Evolutionary conservation across 2,329 filamentous ascomycete genomes (phyloP).

Genomic region (Sporothrix curviconia): DNA sequence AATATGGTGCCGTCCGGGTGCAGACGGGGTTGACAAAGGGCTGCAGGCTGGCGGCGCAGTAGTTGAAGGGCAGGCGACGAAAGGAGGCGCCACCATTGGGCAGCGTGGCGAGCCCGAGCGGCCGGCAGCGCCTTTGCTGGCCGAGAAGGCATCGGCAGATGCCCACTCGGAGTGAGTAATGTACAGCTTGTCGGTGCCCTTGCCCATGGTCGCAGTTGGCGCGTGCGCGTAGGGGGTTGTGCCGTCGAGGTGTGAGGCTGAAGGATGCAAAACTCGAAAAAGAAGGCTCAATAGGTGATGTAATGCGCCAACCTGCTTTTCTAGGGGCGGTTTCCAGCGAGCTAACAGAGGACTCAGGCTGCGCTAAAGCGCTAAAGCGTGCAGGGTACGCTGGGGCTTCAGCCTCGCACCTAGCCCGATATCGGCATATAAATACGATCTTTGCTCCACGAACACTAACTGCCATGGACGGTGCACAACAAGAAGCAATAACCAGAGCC

Average conservation of each 20-base stretch:
- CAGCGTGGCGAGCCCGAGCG: conserved; percentile 32
- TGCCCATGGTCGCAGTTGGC: conserved; percentile 34
- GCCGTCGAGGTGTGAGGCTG: no score
- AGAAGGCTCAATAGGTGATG: background rate
- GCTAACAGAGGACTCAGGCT: background rate
- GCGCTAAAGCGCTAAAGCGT: background rate
- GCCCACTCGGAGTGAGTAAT: conserved; percentile 99
- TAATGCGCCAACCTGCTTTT: no score
- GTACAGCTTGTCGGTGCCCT: conserved; percentile 52
- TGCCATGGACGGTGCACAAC: no score
- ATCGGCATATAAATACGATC: no score
- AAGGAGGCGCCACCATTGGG: conserved; percentile 42
- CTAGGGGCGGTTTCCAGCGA: no score
- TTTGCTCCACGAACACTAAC: no score
- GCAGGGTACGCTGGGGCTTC: no score
- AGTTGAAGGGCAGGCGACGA: conserved; percentile 92
- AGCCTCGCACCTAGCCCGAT: no score
- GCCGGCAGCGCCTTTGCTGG: conserved; percentile 55
- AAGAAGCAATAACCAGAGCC: no score
- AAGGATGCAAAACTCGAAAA: no score
- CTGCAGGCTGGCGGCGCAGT: conserved; percentile 91
- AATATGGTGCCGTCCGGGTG: conserved; percentile 84
- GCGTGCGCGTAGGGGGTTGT: no score
- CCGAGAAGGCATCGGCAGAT: conserved; percentile 80
- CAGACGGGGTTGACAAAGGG: conserved; percentile 94